Evolutionary conservation across 495 filamentous ascomycete species (phyloP), one percentile per base, ranked within the genome.

Genomic region (Xylaria curta): DNA sequence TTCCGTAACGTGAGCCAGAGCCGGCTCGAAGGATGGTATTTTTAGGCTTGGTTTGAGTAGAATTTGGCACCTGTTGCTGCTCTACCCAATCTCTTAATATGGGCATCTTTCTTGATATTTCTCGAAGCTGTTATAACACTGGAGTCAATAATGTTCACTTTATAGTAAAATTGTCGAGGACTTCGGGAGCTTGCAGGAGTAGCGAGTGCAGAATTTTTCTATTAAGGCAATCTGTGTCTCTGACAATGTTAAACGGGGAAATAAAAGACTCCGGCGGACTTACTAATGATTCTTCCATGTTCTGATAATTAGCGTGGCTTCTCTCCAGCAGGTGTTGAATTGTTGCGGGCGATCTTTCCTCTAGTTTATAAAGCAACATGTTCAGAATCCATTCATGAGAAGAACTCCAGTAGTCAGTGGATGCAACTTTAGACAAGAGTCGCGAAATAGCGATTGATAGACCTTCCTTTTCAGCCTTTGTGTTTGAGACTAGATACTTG

Each of bases 321-420:
- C 58, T 51, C 46, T 62, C 58, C 24, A 70, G 40, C 44, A 70
- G 38, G 17, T 70, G 28, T 40, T 24, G 24, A 15, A 70, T 70
- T 28, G 58, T 42, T 9, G 44, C 62, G 3, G 53, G 44, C 58
- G 68, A 70, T 54, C 6, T 62, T 4, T 58, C 68, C 31, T 70
- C 68, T 24, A 70, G 31, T 13, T 70, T 70, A 28, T 70, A 70
- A 6, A 70, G 58, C n/a, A 70, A n/a, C 42, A 70, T 63, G 28
- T 51, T 61, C 12, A 70, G 42, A 62, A 70, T 63, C 56, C 54
- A 70, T 31, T 70, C 42, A 10, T 42, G 21, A 0, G 68, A 70
- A 26, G 68, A 24, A n/a, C 54, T 44, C 68, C n/a, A 53, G 33
- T 51, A 70, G 44, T 70, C 58, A 8, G 58, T 38, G 6, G 68